Percentiles rank a stretch among this genome's conserved stretches.
phyloP scores from a whole-genome alignment of 1,284 basidiomycete genomes.

The Cutaneotrichosporon sp. region DNA sequence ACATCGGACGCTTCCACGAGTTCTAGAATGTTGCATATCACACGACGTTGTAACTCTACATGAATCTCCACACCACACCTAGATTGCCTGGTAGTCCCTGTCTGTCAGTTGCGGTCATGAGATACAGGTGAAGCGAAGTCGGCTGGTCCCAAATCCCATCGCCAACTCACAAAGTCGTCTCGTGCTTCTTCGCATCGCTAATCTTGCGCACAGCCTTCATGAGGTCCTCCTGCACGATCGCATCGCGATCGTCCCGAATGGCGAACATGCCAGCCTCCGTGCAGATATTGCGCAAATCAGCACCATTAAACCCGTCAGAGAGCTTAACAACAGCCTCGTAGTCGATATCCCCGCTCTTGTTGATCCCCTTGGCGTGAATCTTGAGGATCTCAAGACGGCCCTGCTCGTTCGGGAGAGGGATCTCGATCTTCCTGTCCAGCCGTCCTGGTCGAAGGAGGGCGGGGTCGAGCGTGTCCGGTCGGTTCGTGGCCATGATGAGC shows the following conservation, averaged over 20 bases:
- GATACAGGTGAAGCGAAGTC: too few relatives aligned
- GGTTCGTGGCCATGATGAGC: constrained; percentile 97
- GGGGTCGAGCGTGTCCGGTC: constrained; percentile 95
- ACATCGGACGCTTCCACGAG: too few relatives aligned
- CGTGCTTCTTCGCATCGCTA: constrained; percentile 91
- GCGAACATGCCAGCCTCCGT: constrained; percentile 99
- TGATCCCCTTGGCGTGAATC: constrained; percentile 91
- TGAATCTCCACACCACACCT: constrained; percentile 7
- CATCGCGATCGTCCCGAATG: constrained; percentile 90
- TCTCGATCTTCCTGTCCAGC: constrained; percentile 96
- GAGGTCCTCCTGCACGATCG: constrained; percentile 87
- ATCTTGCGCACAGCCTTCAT: constrained; percentile 98
- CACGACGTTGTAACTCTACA: constrained; percentile 3
- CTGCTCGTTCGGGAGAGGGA: constrained; percentile 96
- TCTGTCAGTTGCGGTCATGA: not conserved
- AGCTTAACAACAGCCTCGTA: constrained; percentile 97
- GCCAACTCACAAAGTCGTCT: constrained; percentile 50
- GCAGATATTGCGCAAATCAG: constrained; percentile 91
- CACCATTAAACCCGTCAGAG: constrained; percentile 89
- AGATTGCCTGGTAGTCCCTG: constrained; percentile 39
- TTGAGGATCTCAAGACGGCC: constrained; percentile 91
- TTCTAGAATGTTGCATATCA: constrained; percentile 1
- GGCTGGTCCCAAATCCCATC: too few relatives aligned
- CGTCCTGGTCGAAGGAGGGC: constrained; percentile 93
- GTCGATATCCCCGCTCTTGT: constrained; percentile 91